These are phyloP conservation scores for Mucor irregularis DNA, from an alignment of 371 early-diverging fungal species.

Conservation along the genomic window DNA sequence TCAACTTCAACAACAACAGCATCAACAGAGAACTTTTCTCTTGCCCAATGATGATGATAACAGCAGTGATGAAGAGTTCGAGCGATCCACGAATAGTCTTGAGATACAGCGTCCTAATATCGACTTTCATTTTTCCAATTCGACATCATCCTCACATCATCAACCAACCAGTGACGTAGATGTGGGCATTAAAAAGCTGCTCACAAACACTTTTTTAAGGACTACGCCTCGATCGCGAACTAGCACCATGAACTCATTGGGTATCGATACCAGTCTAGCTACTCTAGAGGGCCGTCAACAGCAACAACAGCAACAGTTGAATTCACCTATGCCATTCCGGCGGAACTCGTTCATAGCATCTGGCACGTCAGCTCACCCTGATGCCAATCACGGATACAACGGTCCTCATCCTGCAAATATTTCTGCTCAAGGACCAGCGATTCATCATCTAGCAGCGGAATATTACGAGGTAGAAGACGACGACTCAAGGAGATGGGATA, in stretches of 20 bases:
- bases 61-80: conserved; percentile 27
- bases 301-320: conserved; percentile 12
- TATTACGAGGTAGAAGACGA: conserved; percentile 68
- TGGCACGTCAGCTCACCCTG: not conserved
- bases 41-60: conserved; percentile 12
- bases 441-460: not conserved
- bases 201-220: conserved; percentile 33
- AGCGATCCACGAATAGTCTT: conserved; percentile 16
- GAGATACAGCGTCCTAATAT: conserved; percentile 23
- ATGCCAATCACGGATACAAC: not conserved
- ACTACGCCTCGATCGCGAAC: conserved; percentile 55
- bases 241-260: conserved; percentile 49
- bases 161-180: conserved; percentile 16
- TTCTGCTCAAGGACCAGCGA: not conserved
- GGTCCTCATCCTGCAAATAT: not conserved
- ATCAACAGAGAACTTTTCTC: conserved; percentile 12
- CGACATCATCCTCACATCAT: conserved; percentile 23
- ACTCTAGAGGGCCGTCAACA: conserved; percentile 20
- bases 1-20: conserved; percentile 10
- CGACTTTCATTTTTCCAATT: conserved; percentile 22
- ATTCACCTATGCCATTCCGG: conserved; percentile 45
- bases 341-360: conserved; percentile 30
- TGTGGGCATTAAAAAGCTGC: conserved; percentile 32
- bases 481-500: conserved; percentile 39
- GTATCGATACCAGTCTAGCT: conserved; percentile 28